Base-by-base conservation (phyloP, 768 basidiomycete genomes). In the Saitozyma podzolica region DNA sequence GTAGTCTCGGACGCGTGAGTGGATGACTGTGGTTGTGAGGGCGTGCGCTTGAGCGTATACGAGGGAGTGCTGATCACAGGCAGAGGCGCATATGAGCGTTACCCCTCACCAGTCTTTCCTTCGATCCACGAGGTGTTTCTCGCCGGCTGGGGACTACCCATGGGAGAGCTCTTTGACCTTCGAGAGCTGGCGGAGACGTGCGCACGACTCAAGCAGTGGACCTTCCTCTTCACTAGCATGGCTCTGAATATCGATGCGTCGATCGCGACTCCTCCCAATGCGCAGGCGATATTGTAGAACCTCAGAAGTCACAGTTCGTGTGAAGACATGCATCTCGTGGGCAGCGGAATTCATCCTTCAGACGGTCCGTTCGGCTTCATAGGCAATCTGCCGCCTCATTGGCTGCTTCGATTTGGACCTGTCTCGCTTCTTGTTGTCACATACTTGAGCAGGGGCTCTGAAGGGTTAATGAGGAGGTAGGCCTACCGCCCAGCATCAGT, bases 221-320 rank as follows among this genome's bases (percentile, higher is more conserved):
- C 64, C 7, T 72, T 72, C 67, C 64, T 72, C 49, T 63, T 72
- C 39, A 61, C 67, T 11, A 68, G 67, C 54, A 68, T 66, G 66
- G 56, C 57, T 0, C 55, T 72, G 48, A 64, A 68, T 40, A 42
- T 72, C 16, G 52, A 63, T 10, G 67, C 62, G 7, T 67, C 67
- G 10, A 66, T 72, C 43, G 70, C 70, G 2, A 72, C 64, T 58
- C 70, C 70, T 9, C 67, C 70, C 5, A 72, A 72, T 40, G 70
- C 70, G 6, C 64, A 66, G 48, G 66, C 67, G 3, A 66, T 72
- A 17, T 55, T 72, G 52, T 72, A 50, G 58, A 29, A 29, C 5
- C 29, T 2, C 29, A 29, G 29, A 29, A 5, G 2, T 29, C 29
- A 29, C 5, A 5, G 29, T 29, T 29, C 2, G 29, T 5, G 5